Base-by-base conservation (phyloP, 75 land plant genomes). In the Gnetum montanum region DNA sequence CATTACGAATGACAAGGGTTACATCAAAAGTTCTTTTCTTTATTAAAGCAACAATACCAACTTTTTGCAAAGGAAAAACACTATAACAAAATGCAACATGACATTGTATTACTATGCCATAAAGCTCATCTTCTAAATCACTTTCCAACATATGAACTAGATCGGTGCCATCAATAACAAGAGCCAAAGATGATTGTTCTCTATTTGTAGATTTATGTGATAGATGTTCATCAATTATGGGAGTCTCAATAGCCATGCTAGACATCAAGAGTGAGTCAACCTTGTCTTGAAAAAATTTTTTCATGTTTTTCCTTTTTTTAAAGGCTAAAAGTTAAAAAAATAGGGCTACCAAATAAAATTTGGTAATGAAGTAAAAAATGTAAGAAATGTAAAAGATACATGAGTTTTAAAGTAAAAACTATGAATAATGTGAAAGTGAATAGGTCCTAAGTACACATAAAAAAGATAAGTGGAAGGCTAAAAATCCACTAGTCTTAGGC, bases 1-100 rank as follows among this genome's bases (percentile, higher is more conserved):
- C 97, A 72, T 91, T 93, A 33, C 97, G 93, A 30, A 91, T 87
- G 18, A 88, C 94, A 35, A 91, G 58, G n/a, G 97, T 91, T 85
- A 91, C 78, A 38, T 83, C 93, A 59, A 74, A 80, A 43, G 94
- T 78, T 31, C 80, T 77, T 37, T 74, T 67, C 64, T 91, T 87
- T 8, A 91, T 70, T 3, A 91, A 58, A 53, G 72, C 81, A 45
- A 91, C 97, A 66, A 87, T 70, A 49, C 93, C 97, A 66, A 88
- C 97, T 49, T 91, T 91, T 62, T 87, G 97, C 46, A 84, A 47
- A 13, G 97, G 97, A 33, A 93, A 93, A 60, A 84, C 93, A 23
- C 94, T 74, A 59, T 93, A 91, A 56, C 97, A 91, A 35, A 91
- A 66, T 16, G 87, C 97, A 31, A 87, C 93, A 45, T 25, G 59